A percentile compares a stretch with the other conserved stretches of the same genome.
These are phyloP conservation scores for Aurantiochytrium sp. DNA, from an alignment of 108 stramenopile genomes.

Conservation along the genomic window DNA sequence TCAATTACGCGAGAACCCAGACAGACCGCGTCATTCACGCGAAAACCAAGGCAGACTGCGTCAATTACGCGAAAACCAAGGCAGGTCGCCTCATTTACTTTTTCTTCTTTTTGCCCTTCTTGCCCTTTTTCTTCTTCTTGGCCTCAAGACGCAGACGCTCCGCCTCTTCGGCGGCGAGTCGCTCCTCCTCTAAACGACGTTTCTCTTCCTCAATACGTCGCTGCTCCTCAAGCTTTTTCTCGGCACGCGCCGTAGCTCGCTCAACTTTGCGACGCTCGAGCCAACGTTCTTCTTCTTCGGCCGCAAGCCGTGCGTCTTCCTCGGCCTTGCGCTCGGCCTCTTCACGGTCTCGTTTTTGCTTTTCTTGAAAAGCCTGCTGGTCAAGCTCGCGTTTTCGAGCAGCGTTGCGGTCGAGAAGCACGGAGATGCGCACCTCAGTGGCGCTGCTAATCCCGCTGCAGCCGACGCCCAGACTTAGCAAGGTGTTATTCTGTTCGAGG, in stretches of 20 bases:
- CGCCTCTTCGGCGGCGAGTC: not conserved
- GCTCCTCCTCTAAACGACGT: not conserved
- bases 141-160: not conserved
- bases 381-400: not conserved
- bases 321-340: not conserved
- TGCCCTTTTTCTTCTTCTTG: constrained; percentile 18
- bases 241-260: not conserved
- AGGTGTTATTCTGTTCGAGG: not conserved
- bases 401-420: not conserved
- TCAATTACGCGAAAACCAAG: not conserved
- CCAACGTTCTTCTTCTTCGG: not conserved
- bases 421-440: not conserved
- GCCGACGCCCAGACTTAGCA: not conserved
- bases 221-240: not conserved
- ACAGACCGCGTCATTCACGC: too few relatives aligned
- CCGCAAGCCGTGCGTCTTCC: not conserved
- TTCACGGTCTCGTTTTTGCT: not conserved
- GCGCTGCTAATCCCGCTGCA: not conserved
- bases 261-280: not conserved
- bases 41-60: too few relatives aligned
- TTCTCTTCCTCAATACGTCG: not conserved
- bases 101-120: constrained; percentile 7
- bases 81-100: not conserved
- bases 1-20: too few relatives aligned
- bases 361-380: not conserved